Percentiles rank a stretch among this genome's conserved stretches.
Conservation (phyloP, 2,329 filamentous ascomycete species). For the Fonsecaea monophora region DNA sequence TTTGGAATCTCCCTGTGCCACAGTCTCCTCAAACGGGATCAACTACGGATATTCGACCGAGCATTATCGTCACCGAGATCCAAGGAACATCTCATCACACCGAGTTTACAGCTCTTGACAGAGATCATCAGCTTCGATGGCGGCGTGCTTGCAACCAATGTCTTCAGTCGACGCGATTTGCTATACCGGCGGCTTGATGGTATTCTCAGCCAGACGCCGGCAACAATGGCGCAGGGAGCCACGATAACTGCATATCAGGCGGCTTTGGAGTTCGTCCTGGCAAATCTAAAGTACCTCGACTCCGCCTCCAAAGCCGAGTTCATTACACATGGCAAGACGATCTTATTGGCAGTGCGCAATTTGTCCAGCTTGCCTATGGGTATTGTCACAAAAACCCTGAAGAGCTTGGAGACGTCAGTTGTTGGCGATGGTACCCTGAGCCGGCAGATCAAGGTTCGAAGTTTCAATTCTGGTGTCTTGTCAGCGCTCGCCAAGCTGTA, state of each 20-base stretch:
- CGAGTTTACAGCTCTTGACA: slow-evolving; percentile 81
- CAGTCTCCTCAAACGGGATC: slow-evolving; percentile 78
- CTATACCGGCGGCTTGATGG: slow-evolving; percentile 81
- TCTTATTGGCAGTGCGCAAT: slow-evolving; percentile 74
- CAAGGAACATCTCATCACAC: slow-evolving; percentile 88
- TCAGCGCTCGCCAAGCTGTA: slow-evolving; percentile 76
- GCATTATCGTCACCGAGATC: slow-evolving; percentile 79
- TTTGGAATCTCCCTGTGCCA: slow-evolving; percentile 80
- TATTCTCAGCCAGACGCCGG: slow-evolving; percentile 74
- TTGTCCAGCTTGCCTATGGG: slow-evolving; percentile 79
- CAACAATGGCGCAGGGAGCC: slow-evolving; percentile 59
- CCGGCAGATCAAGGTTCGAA: slow-evolving; percentile 73
- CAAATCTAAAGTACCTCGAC: slow-evolving; percentile 78
- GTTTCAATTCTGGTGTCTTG: slow-evolving; percentile 77
- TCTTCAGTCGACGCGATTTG: slow-evolving; percentile 78
- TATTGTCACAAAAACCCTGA: slow-evolving; percentile 76
- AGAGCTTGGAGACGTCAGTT: slow-evolving; percentile 72
- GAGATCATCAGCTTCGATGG: slow-evolving; percentile 88
- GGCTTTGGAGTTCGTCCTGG: slow-evolving; percentile 79
- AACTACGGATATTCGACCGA: slow-evolving; percentile 79
- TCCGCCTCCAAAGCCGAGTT: slow-evolving; percentile 80
- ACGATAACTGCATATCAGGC: slow-evolving; percentile 79
- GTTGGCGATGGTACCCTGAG: slow-evolving; percentile 77
- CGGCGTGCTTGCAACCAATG: slow-evolving; percentile 75
- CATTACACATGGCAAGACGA: slow-evolving; percentile 73